Conservation (phyloP, 2,329 filamentous ascomycete species). For the Cordyceps javanica region DNA sequence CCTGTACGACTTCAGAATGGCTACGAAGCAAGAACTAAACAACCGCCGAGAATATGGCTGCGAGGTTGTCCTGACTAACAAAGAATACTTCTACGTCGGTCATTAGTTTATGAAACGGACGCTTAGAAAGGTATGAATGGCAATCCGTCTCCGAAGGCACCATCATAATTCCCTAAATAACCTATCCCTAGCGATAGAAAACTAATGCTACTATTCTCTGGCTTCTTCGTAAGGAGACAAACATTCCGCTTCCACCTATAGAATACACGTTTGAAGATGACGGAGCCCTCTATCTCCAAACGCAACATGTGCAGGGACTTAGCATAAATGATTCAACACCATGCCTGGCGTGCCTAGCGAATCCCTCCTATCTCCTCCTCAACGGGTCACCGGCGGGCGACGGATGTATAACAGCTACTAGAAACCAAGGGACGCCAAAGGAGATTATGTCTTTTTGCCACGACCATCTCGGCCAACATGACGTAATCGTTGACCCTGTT, state of each 20-base stretch:
- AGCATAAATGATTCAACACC: neutral
- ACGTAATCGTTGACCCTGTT: slow-evolving; percentile 16
- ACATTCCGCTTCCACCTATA: slow-evolving; percentile 11
- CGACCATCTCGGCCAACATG: slow-evolving; percentile 13
- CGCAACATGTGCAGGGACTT: slow-evolving; percentile 8
- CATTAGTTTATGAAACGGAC: slow-evolving; percentile 13
- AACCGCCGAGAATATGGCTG: slow-evolving; percentile 12
- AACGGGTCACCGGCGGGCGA: slow-evolving; percentile 4
- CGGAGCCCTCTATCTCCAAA: slow-evolving; percentile 11
- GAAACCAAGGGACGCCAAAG: too few species aligned
- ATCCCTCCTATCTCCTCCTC: slow-evolving; percentile 12
- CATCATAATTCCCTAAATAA: slow-evolving; percentile 5
- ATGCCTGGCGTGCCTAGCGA: slow-evolving; percentile 14
- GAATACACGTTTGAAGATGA: slow-evolving; percentile 14
- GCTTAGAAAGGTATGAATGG: slow-evolving; percentile 11
- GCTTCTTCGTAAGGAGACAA: slow-evolving; percentile 11
- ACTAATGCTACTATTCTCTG: slow-evolving; percentile 10
- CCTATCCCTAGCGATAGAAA: slow-evolving; percentile 14
- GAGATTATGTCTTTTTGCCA: slow-evolving; percentile 16
- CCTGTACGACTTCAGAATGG: slow-evolving; percentile 5
- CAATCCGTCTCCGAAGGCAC: neutral
- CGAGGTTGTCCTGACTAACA: slow-evolving; percentile 11
- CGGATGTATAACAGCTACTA: slow-evolving; percentile 14
- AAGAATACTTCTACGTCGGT: slow-evolving; percentile 13
- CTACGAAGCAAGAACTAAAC: slow-evolving; percentile 13